Conservation (phyloP, 1,284 basidiomycete species). For the Trichosporon sp. region DNA sequence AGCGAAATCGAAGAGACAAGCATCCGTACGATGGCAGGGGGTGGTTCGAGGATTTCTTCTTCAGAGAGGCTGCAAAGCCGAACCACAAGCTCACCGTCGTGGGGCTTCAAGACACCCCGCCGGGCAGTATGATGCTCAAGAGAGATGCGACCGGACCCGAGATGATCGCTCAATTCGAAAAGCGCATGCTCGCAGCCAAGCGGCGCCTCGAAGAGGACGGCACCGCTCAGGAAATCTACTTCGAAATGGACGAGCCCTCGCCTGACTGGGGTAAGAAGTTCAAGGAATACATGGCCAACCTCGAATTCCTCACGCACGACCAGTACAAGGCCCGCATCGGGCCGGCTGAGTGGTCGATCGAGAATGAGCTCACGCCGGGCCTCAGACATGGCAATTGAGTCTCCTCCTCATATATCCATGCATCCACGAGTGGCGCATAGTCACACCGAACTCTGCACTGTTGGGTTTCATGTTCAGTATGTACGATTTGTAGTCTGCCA, state of each 20-base stretch:
- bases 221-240: neutral
- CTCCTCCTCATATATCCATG: too few relatives aligned
- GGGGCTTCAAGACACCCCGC: neutral
- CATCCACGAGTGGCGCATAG: too few relatives aligned
- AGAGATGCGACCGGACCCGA: neutral
- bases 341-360: neutral
- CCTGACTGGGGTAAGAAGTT: neutral
- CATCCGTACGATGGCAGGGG: neutral
- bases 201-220: neutral
- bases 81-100: neutral
- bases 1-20: neutral
- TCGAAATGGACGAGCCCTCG: neutral
- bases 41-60: neutral
- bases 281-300: neutral
- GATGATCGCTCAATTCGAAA: neutral
- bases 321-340: neutral
- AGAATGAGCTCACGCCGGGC: neutral
- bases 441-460: too few relatives aligned
- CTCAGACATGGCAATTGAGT: neutral
- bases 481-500: too few relatives aligned
- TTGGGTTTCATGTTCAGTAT: too few relatives aligned
- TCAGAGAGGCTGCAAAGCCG: neutral
- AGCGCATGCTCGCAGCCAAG: neutral
- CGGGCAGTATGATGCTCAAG: neutral
- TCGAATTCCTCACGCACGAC: neutral